A percentile compares a stretch with the other conserved stretches of the same genome.
phyloP scores from a whole-genome alignment of 805 yeast genomes.

The Wickerhamomyces bovis region DNA sequence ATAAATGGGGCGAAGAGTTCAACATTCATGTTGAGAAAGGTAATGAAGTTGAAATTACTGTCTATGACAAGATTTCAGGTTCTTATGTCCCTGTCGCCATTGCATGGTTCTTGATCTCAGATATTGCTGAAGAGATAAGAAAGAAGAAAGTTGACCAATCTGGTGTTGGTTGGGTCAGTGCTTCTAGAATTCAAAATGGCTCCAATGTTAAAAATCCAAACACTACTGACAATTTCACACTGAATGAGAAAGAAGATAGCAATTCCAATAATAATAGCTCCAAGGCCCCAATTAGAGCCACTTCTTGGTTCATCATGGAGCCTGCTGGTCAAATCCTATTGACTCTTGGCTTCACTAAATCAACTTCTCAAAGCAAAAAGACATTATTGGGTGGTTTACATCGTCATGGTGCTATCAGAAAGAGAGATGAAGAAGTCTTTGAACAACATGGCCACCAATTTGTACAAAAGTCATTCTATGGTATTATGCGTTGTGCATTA shows the following conservation, averaged over 20 bases:
- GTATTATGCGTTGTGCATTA: constrained; percentile 94
- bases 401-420: constrained; percentile 97
- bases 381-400: constrained; percentile 58
- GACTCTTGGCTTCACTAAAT: constrained; percentile 73
- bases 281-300: constrained; percentile 39
- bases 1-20: constrained; percentile 80
- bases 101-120: constrained; percentile 85
- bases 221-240: constrained; percentile 21
- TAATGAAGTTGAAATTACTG: constrained; percentile 83
- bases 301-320: constrained; percentile 86
- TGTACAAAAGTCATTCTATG: constrained; percentile 91
- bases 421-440: constrained; percentile 79
- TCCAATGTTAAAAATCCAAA: constrained; percentile 12
- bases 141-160: constrained; percentile 79
- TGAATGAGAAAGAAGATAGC: constrained; percentile 10
- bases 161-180: constrained; percentile 86
- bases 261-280: constrained; percentile 6
- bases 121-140: constrained; percentile 91
- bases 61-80: constrained; percentile 71
- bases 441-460: constrained; percentile 97
- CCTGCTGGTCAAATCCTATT: constrained; percentile 89
- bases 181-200: constrained; percentile 42
- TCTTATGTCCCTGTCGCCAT: constrained; percentile 81
- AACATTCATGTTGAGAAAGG: constrained; percentile 81
- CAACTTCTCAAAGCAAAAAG: constrained; percentile 41